Evolutionary conservation across 352 stramenopile genomes (phyloP).

Genomic region (Phytophthora cryptogea): DNA sequence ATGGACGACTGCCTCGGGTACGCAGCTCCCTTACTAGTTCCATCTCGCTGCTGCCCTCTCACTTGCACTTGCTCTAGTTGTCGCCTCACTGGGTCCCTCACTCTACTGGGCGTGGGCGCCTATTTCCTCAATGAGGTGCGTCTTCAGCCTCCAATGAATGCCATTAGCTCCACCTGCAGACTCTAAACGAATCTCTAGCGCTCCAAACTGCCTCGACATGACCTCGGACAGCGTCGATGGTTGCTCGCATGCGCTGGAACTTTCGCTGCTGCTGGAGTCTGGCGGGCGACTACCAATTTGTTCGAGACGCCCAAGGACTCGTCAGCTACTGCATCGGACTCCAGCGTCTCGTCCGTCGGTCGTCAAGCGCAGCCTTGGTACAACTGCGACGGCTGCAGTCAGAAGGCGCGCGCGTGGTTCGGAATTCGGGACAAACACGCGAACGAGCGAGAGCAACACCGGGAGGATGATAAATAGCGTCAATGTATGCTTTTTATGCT

Average conservation of each 20-base stretch:
- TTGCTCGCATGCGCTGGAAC: conserved; percentile 53
- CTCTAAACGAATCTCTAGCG: conserved; percentile 20
- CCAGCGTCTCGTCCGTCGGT: background rate
- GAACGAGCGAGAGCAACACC: conserved; percentile 7
- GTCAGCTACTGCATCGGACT: background rate
- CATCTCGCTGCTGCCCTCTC: background rate
- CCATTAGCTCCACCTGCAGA: background rate
- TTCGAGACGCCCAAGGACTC: conserved; percentile 30
- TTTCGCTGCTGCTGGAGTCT: conserved; percentile 52
- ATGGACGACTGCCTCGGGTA: conserved; percentile 44
- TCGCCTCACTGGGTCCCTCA: conserved; percentile 55
- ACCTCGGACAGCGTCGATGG: conserved; percentile 62
- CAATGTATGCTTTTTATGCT: conserved; percentile 40
- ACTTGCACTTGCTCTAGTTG: conserved; percentile 38
- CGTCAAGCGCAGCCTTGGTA: conserved; percentile 2
- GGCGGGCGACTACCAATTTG: conserved; percentile 52
- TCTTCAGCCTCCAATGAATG: background rate
- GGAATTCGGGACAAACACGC: background rate
- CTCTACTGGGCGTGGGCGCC: conserved; percentile 51
- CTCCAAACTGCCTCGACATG: conserved; percentile 42
- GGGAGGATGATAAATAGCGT: conserved; percentile 42
- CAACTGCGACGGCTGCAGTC: conserved; percentile 16
- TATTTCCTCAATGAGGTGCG: conserved; percentile 67
- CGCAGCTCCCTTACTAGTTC: background rate
- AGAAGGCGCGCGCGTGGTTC: conserved; percentile 15